Base-by-base conservation (phyloP, 1,284 basidiomycete species). In the Pascua sp. region DNA sequence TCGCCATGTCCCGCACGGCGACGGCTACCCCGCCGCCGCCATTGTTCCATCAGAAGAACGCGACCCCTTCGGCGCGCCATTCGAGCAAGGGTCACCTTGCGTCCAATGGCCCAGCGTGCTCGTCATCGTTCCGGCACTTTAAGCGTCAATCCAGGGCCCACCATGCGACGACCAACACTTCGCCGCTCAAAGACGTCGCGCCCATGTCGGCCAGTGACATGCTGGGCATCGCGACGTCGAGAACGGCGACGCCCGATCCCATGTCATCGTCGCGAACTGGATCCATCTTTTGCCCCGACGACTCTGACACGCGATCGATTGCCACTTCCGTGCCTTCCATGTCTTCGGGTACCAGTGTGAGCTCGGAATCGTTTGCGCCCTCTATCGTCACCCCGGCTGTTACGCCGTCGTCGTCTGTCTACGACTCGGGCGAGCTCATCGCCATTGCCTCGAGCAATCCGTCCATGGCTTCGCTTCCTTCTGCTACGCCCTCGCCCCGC, bases 11-110 rank as follows among this genome's bases (percentile, higher is more conserved):
- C 8, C 63, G 70, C 38, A 59, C 71, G 12, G 70, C 69, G 18
- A 68, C 69, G 36, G 65, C 72, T 7, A 72, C 71, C 15, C 71
- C 71, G 17, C 72, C 72, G 15, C 68, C 68, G 43, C 63, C 73
- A 5, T 68, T 72, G 55, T 75, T 73, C 55, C 71, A 71, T 13
- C 68, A 68, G 42, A 62, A 67, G 51, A 70, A 52, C 18, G 42
- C 68, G 2, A 71, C 71, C 1, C 71, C 71, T 9, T 69, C 69
- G 2, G 65, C 68, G 56, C 64, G 70, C 11, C 73, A 75, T 64
- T 49, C 52, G 18, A 54, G 51, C 57, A 62, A 58, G 32, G 59
- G 55, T 13, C 18, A 52, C 60, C 38, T 46, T 44, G 39, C 42
- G 49, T 11, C 44, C 55, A n/a, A 49, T 38, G 18, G 16, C 47